phyloP scores from a whole-genome alignment of 306 rosid genomes.

The Acmispon strigosus region DNA sequence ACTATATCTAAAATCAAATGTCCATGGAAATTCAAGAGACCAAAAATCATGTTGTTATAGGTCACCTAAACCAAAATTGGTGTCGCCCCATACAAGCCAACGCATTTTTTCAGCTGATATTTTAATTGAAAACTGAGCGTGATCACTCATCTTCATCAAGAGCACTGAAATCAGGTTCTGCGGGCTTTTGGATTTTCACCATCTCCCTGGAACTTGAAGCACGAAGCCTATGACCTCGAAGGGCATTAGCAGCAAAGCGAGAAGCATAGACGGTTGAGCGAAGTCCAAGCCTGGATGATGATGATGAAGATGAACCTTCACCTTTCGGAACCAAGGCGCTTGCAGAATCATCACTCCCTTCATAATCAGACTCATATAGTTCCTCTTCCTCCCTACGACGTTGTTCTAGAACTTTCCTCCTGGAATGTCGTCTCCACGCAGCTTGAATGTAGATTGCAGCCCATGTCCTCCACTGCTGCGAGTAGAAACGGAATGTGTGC shows the following conservation, averaged over 20 bases:
- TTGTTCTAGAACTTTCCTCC: slow-evolving; percentile 39
- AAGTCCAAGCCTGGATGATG: slow-evolving; percentile 30
- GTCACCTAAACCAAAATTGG: neutral
- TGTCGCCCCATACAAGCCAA: neutral
- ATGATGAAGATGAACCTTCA: too few species aligned
- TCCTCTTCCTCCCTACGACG: slow-evolving; percentile 44
- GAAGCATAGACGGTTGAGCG: slow-evolving; percentile 60
- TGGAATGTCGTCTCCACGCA: slow-evolving; percentile 59
- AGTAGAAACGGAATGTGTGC: slow-evolving; percentile 85
- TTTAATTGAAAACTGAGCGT: neutral
- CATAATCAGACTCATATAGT: slow-evolving; percentile 12
- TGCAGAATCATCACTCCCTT: slow-evolving; percentile 15
- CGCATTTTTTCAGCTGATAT: neutral
- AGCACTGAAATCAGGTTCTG: slow-evolving; percentile 71
- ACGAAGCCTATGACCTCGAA: slow-evolving; percentile 52
- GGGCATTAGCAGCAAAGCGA: slow-evolving; percentile 70
- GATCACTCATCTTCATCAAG: slow-evolving; percentile 15
- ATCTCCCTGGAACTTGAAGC: slow-evolving; percentile 21
- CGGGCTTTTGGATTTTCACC: slow-evolving; percentile 50
- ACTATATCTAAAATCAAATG: neutral
- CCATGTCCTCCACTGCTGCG: slow-evolving; percentile 98
- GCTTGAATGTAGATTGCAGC: slow-evolving; percentile 83
- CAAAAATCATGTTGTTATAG: neutral
- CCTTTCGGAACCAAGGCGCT: slow-evolving; percentile 15
- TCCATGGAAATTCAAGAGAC: neutral